Conservation (phyloP, 495 filamentous ascomycete genomes). For the Penicillium nucicola region DNA sequence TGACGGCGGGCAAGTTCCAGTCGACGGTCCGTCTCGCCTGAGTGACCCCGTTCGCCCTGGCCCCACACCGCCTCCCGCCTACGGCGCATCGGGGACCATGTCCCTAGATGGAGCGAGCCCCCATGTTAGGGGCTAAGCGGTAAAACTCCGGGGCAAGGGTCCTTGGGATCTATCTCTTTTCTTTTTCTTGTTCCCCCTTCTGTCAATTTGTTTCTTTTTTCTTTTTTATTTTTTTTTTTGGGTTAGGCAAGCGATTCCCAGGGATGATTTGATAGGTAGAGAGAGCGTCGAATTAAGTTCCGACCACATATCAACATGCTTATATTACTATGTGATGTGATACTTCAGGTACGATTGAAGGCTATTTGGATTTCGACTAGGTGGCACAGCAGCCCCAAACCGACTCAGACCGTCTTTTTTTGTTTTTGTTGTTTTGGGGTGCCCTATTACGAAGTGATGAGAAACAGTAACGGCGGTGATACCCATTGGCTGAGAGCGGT, state of each 20-base stretch:
- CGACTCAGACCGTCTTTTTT: conserved; percentile 6
- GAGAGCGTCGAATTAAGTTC: neutral
- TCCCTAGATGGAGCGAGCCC: conserved; percentile 27
- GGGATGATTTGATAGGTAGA: neutral
- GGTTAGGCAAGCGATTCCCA: neutral
- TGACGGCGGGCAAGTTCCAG: conserved; percentile 59
- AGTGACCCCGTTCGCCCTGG: conserved; percentile 27
- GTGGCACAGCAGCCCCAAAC: neutral
- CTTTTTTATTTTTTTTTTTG: neutral
- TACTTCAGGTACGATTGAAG: neutral
- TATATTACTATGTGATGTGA: neutral
- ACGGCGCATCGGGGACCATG: conserved; percentile 35
- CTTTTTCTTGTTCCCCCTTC: too few relatives aligned
- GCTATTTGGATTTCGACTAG: neutral
- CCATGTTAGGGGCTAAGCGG: conserved; percentile 35
- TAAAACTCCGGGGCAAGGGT: conserved; percentile 12
- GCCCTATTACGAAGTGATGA: conserved; percentile 1
- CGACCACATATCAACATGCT: neutral
- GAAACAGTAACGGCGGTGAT: neutral
- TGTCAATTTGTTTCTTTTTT: too few relatives aligned
- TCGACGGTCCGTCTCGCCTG: conserved; percentile 13
- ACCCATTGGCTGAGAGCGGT: neutral
- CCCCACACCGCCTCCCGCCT: conserved; percentile 42
- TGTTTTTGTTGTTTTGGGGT: too few relatives aligned
- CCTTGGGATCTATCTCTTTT: neutral